Base-by-base conservation (phyloP, 2,329 filamentous ascomycete genomes). In the Fusarium sambucinum region DNA sequence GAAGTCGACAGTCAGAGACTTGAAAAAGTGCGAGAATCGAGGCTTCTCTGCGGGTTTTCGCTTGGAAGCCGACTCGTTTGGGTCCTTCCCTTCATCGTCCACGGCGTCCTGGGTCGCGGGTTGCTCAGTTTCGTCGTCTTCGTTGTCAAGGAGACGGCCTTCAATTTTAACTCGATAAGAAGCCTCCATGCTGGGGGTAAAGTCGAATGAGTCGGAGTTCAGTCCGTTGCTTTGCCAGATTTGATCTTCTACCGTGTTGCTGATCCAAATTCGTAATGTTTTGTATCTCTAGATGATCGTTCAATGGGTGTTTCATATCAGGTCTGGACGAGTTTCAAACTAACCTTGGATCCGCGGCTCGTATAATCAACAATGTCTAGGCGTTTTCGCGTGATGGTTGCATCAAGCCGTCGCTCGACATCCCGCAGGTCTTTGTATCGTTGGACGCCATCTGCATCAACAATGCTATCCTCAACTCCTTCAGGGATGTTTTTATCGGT, bases 401-500 rank as follows among this genome's bases (percentile, higher is more conserved):
- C 92, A 82, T 99, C 96, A 57, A 99, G 84, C 55, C 90, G 88
- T 75, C 93, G 90, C 85, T 99, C 96, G 60, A 96, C 84, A 70
- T 97, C 94, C 76, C 93, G 89, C 76, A 99, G 81, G 59, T 91
- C 89, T 75, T 89, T 90, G 82, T 99, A 99, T 72, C 93, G 87
- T 76, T 90, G 85, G 44, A 91, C 93, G 38, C 91, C 90, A 77
- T 97, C 92, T 66, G 92, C 63, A 46, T 81, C 93, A 68, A 97
- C 89, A 64, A 93, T 88, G 68, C 91, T 87, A 47, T 93, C 90
- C 73, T 96, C 94, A 44, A 97, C 86, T 57, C 93, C 94, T 69
- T 98, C 94, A 38, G 96, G 94, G 27, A 99, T 89, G 74, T 93
- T 96, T 85, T 93, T 97, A 80, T 99, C 96, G 60, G 94, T 97